Evolutionary conservation across 345 rosid genomes (phyloP).

Genomic region (Populus simonii): DNA sequence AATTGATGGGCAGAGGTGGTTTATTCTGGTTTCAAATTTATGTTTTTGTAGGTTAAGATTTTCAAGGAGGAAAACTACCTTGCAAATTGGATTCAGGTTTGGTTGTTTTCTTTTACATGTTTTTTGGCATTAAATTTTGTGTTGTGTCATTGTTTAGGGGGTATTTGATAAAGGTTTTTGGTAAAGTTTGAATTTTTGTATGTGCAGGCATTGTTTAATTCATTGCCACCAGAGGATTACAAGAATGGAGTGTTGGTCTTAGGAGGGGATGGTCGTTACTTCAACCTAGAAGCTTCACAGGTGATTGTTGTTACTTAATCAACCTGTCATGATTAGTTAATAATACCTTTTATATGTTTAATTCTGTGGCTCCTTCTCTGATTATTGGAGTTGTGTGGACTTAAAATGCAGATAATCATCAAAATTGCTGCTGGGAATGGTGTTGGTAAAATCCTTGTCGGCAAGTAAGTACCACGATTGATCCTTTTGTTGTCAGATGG

Average conservation of each 20-base stretch:
- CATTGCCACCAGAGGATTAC: slow-evolving; percentile 80
- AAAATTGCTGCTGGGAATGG: slow-evolving; percentile 97
- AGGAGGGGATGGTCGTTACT: slow-evolving; percentile 96
- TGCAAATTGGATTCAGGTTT: slow-evolving; percentile 95
- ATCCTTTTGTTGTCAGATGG: not conserved
- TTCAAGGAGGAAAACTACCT: slow-evolving; percentile 84
- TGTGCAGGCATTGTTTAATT: slow-evolving; percentile 76
- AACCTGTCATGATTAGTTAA: not conserved
- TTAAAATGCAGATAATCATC: slow-evolving; percentile 63
- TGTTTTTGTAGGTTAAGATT: slow-evolving; percentile 67
- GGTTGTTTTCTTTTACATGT: slow-evolving; percentile 2
- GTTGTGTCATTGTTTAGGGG: not conserved
- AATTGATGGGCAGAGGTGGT: not conserved
- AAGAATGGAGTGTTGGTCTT: slow-evolving; percentile 65
- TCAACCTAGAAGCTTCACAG: slow-evolving; percentile 86
- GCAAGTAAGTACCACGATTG: slow-evolving; percentile 51
- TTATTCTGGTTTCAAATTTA: not conserved
- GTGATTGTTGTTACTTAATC: slow-evolving; percentile 24
- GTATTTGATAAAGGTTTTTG: not conserved
- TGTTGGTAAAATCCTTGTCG: slow-evolving; percentile 75
- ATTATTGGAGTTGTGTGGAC: slow-evolving; percentile 10
- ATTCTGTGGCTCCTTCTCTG: not conserved
- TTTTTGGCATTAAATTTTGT: not conserved
- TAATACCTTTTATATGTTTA: not conserved
- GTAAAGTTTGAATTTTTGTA: slow-evolving; percentile 4